Percentiles rank a stretch among this genome's conserved stretches.
These are phyloP conservation scores for Tolypocladium tropicale DNA, from an alignment of 2,329 filamentous ascomycete species.

Conservation along the genomic window DNA sequence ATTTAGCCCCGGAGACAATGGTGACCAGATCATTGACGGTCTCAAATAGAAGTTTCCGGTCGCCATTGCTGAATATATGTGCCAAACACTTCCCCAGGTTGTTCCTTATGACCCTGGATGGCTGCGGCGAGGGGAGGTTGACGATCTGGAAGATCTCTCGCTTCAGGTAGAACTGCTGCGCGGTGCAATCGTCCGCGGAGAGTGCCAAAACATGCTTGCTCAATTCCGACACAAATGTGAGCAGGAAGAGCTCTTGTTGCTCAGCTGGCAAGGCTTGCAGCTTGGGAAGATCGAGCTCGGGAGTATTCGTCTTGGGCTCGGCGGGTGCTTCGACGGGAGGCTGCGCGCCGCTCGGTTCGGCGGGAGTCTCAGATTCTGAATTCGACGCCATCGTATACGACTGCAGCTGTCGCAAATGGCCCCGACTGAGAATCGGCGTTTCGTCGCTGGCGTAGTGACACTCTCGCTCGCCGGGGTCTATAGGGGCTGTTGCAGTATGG, in stretches of 20 bases:
- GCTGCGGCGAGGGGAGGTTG: constrained; percentile 71
- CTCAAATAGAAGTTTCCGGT: constrained; percentile 87
- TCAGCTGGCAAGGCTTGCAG: constrained; percentile 82
- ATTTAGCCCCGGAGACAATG: constrained; percentile 64
- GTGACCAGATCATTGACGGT: constrained; percentile 79
- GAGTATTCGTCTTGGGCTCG: constrained; percentile 40
- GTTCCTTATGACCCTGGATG: constrained; percentile 81
- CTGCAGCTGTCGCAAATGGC: constrained; percentile 10
- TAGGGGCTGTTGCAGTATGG: not conserved
- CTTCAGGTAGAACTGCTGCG: constrained; percentile 86
- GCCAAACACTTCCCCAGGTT: constrained; percentile 78
- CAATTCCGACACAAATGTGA: constrained; percentile 78
- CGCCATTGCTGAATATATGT: constrained; percentile 73
- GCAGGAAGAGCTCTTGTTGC: constrained; percentile 89
- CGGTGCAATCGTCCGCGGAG: constrained; percentile 68
- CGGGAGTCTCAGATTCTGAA: constrained; percentile 24
- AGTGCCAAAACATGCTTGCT: constrained; percentile 69
- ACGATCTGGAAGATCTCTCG: constrained; percentile 91
- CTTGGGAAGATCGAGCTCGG: constrained; percentile 82
- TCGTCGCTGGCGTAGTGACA: not conserved
- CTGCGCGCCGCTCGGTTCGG: constrained; percentile 9
- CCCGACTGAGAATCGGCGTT: not conserved
- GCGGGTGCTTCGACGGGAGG: constrained; percentile 21
- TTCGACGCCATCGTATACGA: constrained; percentile 23
- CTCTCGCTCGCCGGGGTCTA: not conserved